Base-by-base conservation (phyloP, 2,329 filamentous ascomycete species). In the Microsporum audouinii region DNA sequence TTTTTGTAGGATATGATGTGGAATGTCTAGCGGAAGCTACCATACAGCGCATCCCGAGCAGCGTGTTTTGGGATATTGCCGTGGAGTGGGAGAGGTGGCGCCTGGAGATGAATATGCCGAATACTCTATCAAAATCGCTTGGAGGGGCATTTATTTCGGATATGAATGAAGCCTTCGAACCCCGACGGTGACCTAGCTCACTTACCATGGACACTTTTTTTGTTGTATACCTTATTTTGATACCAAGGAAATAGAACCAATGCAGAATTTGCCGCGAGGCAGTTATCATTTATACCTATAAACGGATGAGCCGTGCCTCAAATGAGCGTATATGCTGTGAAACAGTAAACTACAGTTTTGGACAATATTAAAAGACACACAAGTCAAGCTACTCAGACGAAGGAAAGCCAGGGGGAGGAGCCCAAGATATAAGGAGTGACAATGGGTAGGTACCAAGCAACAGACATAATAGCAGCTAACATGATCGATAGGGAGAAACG, bases 1-100 rank as follows among this genome's bases (percentile, higher is more conserved):
- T 63, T 33, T 58, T 59, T 36, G 53, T 63, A 2, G 56, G 59
- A 36, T 65, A 60, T 53, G 61, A 59, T n/a, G 61, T 64, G 6
- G 61, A 64, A 29, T 65, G 64, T 55, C 60, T 66, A 14, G 39
- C 67, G 67, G 38, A 71, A 66, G 61, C 65, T 65, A 7, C 67
- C 64, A 4, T 71, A 0, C 71, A 73, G 1, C 60, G 60, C 7
- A 60, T 77, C 1, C 69, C 73, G 0, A 49, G 65, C 2, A 60
- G 63, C 1, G 69, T 71, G 2, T 34, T 76, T 14, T 70, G 72
- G 69, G 73, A 73, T 38, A 65, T 77, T 31, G 65, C 69, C 5
- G 17, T 73, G 10, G 72, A 74, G 59, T 78, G 75, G 61, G 66
- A 74, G 29, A 65, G 68, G 5, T 67, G 68, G 59, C 66, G 70